A percentile compares a stretch with the other conserved stretches of the same genome.
Conservation (phyloP, 805 yeast genomes). For the Zygotorulaspora danielsina region DNA sequence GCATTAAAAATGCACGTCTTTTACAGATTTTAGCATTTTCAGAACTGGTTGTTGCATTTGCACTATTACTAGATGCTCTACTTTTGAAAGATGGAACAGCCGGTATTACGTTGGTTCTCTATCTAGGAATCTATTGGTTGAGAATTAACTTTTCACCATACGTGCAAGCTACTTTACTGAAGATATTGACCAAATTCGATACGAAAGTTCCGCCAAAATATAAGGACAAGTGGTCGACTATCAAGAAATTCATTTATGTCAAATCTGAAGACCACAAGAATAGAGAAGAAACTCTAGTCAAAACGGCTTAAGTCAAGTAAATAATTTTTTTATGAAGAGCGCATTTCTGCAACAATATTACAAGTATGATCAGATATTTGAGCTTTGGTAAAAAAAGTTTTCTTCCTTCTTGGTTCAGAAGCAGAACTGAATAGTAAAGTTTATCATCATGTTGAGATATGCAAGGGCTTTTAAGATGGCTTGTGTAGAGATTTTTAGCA, state of each 20-base stretch:
- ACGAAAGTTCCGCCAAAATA: constrained; percentile 35
- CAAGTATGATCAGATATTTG: constrained; percentile 42
- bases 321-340: no score
- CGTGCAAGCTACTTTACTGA: constrained; percentile 36
- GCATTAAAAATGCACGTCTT: constrained; percentile 18
- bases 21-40: constrained; percentile 49
- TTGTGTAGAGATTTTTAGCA: constrained; percentile 47
- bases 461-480: constrained; percentile 4
- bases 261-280: constrained; percentile 39
- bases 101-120: constrained; percentile 61
- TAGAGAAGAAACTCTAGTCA: constrained; percentile 14
- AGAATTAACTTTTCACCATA: constrained; percentile 53
- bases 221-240: constrained; percentile 38
- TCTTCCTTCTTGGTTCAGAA: constrained; percentile 87
- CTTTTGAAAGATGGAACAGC: constrained; percentile 58
- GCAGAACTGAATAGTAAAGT: constrained; percentile 79
- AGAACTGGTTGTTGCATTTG: constrained; percentile 52
- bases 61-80: constrained; percentile 55
- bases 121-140: constrained; percentile 63
- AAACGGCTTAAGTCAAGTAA: constrained; percentile 7
- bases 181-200: constrained; percentile 31
- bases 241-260: constrained; percentile 40
- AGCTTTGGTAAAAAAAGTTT: constrained; percentile 61
- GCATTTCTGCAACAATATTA: no score
- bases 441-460: constrained; percentile 31